These are phyloP conservation scores for Fraxinus latifolia DNA, from an alignment of 305 asterid species.

Conservation along the genomic window DNA sequence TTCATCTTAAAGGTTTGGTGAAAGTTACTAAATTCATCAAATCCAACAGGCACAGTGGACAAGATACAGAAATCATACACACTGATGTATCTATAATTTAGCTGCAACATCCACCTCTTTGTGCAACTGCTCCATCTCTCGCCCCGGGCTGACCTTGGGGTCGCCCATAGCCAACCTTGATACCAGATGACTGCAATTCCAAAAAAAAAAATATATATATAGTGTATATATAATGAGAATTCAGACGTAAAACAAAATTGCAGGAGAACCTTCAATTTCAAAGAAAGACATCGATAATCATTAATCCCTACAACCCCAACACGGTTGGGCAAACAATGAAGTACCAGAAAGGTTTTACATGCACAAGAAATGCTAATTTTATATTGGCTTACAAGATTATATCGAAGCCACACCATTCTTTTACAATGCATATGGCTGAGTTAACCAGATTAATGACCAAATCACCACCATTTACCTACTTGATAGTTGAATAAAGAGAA, in stretches of 20 bases:
- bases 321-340: background rate
- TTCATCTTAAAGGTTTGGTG: background rate
- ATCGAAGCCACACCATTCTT: background rate
- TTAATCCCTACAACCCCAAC: background rate
- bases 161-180: slow-evolving; percentile 71
- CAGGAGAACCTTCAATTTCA: background rate
- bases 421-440: background rate
- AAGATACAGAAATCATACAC: slow-evolving; percentile 5
- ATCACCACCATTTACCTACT: background rate
- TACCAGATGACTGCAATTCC: slow-evolving; percentile 65
- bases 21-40: slow-evolving; percentile 19
- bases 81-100: slow-evolving; percentile 25
- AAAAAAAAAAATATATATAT: background rate
- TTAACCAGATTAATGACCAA: background rate
- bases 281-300: background rate
- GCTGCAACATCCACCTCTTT: slow-evolving; percentile 71
- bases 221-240: background rate
- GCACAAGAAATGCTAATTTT: background rate
- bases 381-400: background rate
- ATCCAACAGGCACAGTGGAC: slow-evolving; percentile 16
- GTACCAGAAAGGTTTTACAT: background rate
- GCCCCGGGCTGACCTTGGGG: slow-evolving; percentile 58
- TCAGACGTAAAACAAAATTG: background rate
- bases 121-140: slow-evolving; percentile 67
- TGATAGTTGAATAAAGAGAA: background rate